Conservation (phyloP, 306 rosid genomes). For the Delonix regia region DNA sequence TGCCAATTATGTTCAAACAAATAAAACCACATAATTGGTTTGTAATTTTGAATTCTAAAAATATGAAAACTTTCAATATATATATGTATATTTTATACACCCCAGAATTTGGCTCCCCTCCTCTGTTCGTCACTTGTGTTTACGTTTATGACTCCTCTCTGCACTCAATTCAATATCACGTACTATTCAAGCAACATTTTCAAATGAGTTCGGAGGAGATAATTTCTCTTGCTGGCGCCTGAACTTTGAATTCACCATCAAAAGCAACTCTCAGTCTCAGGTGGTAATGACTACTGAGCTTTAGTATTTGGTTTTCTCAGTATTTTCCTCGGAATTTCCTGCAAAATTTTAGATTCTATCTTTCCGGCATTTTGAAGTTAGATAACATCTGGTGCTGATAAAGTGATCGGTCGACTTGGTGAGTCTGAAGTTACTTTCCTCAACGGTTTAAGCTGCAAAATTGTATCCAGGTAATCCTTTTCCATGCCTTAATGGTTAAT, state of each 20-base stretch:
- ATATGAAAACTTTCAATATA: neutral
- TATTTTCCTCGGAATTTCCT: neutral
- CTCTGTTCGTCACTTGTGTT: neutral
- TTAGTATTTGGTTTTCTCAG: neutral
- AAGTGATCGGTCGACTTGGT: constrained; percentile 9
- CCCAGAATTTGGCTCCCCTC: neutral
- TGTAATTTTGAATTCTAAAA: neutral
- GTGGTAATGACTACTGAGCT: constrained; percentile 14
- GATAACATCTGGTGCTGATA: neutral
- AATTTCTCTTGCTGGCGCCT: neutral
- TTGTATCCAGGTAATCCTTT: neutral
- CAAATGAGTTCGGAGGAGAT: neutral
- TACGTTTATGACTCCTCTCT: too few species aligned
- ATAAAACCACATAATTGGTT: too few species aligned
- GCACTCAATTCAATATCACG: neutral
- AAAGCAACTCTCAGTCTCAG: constrained; percentile 35
- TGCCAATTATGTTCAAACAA: too few species aligned
- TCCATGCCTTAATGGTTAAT: neutral
- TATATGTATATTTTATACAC: too few species aligned
- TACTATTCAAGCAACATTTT: too few species aligned
- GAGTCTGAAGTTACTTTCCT: neutral
- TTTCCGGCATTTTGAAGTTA: constrained; percentile 9
- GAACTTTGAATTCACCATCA: constrained; percentile 26
- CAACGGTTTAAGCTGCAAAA: neutral
- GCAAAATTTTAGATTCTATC: neutral